Evolutionary conservation across 169 alveolate species (phyloP), one percentile per base, ranked within the genome.

Genomic region (Plasmodium sp.): DNA sequence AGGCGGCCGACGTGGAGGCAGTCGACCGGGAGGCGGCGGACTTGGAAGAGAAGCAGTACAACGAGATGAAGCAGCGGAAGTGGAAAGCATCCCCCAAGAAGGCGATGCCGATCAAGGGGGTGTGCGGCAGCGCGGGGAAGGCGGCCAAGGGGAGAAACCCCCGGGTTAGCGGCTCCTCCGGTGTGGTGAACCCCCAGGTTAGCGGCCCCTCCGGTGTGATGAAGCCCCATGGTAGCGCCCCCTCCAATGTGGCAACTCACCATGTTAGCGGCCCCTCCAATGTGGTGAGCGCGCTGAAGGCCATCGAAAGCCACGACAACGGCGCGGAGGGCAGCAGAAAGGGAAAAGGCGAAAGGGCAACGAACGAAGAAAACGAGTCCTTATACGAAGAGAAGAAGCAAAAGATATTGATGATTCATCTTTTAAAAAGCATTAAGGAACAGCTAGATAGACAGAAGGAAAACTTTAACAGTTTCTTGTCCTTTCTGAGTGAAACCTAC

Each of bases 401-500:
- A 80, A 90, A 90, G 62, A 80, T 80, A 12, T 36, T 90, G 14
- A 34, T 90, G 73, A 90, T 90, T 5, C 94, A 80, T 79, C 2
- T 90, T 0, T 51, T 90, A 58, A 90, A 90, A 45, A 90, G 73
- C 34, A 90, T 90, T 12, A 90, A 90, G 80, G 90, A 90, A 36
- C n/a, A 45, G 1, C 62, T 90, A 36, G 39, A 90, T 45, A 90
- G 90, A 80, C 94, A 90, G 82, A 90, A 81, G 31, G 41, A 48
- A 51, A 90, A 80, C 6, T 90, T 90, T 62, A 79, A 79, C 16
- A 80, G 72, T 33, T 90, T 90, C 31, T 36, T 90, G n/a, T 80
- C 94, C 5, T 90, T 80, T 43, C 27, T 90, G 27, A 90, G 94
- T 90, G 94, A 90, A 80, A 56, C 72, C 36, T 90, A 90, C 80